These are phyloP conservation scores for Mycosphaerella arachidis DNA, from an alignment of 2,329 filamentous ascomycete species.

Conservation along the genomic window DNA sequence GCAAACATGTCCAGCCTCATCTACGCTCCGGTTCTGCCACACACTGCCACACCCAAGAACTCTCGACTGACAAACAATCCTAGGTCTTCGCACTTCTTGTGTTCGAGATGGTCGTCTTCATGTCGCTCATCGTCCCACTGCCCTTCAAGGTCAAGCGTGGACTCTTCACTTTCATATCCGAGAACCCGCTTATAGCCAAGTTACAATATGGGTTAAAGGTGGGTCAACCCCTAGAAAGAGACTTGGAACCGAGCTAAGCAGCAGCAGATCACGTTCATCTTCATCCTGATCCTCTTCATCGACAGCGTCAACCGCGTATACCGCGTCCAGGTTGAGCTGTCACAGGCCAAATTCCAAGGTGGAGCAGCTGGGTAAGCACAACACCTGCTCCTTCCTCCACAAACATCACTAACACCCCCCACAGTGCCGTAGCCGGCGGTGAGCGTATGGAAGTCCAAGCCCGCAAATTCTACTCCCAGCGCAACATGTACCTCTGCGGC, in stretches of 20 bases:
- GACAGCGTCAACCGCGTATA: slow-evolving; percentile 97
- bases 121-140: slow-evolving; percentile 76
- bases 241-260: not conserved
- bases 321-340: slow-evolving; percentile 86
- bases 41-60: not conserved
- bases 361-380: slow-evolving; percentile 46
- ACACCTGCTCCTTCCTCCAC: not conserved
- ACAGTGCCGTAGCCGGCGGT: slow-evolving; percentile 67
- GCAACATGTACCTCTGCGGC: slow-evolving; percentile 99
- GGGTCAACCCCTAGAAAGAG: slow-evolving; percentile 15
- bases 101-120: slow-evolving; percentile 76
- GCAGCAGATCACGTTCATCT: slow-evolving; percentile 85
- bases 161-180: slow-evolving; percentile 94
- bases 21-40: slow-evolving; percentile 32
- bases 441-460: slow-evolving; percentile 98
- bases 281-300: slow-evolving; percentile 96
- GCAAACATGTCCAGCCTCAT: slow-evolving; percentile 35
- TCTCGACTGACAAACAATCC: slow-evolving; percentile 15
- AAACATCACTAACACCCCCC: slow-evolving; percentile 16
- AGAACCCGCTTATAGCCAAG: slow-evolving; percentile 79
- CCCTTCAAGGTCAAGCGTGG: slow-evolving; percentile 81
- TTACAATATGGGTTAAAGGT: slow-evolving; percentile 94
- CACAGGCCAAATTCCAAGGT: slow-evolving; percentile 60
- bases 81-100: slow-evolving; percentile 81
- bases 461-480: slow-evolving; percentile 99